Base-by-base conservation (phyloP, 306 rosid species). In the Begonia loranthoides region DNA sequence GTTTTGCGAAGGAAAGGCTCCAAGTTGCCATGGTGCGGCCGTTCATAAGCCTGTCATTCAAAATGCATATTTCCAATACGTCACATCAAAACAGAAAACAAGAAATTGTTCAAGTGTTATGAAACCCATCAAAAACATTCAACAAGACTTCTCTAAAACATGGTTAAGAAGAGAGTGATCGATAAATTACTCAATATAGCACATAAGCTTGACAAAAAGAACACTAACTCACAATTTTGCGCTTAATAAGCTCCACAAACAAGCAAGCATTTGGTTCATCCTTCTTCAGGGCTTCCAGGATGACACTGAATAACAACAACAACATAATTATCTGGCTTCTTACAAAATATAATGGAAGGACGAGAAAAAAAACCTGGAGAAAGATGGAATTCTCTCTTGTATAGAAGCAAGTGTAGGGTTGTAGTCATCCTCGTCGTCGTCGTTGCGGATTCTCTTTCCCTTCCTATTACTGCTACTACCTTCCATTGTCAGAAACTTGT, bases 251-350 rank as follows among this genome's bases (percentile, higher is more conserved):
- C 67, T 83, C 89, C 78, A 87, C 73, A 54, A 89, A 77, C 53
- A 94, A 82, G 56, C 76, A 68, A 9, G 83, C 80, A 59, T 94
- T 77, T 70, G 82, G 94, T 71, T 83, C 96, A 40, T 82, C 87
- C 79, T 87, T 87, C n/a, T n/a, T n/a, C 63, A 87, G 59, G 57
- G 96, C 93, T 62, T 82, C 94, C 66, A 87, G 84, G 64, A 87
- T 77, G 16, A 82, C 96, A 71, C 96, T 87, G 74, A 19, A 19
- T 19, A 19, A 19, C 22, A 19, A 19, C 3, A 19, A 19, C 22
- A 19, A 55, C 63, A 41, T 9, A 13, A 47, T 9, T 13, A 47
- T 13, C 51, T 15, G 19, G 15, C 10, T 49, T n/a, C 21, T 12
- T n/a, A n/a, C n/a, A n/a, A n/a, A n/a, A n/a, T n/a, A n/a, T n/a